Base-by-base conservation (phyloP, 768 basidiomycete genomes). In the Mycena rosella region DNA sequence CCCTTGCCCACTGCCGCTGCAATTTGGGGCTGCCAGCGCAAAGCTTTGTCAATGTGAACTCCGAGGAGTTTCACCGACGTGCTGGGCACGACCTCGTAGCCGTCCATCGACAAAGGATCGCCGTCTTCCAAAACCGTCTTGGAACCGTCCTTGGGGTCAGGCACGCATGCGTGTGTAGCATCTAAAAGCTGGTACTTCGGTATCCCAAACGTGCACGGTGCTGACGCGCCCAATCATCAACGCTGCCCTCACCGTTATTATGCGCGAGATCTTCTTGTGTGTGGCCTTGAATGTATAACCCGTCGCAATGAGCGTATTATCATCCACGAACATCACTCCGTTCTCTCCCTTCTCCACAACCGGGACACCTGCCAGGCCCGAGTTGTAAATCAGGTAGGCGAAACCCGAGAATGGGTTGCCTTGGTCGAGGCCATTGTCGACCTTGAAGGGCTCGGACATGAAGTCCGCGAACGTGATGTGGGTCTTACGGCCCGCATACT, bases 1-100 rank as follows among this genome's bases (percentile, higher is more conserved):
- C 73, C 73, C 51, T 69, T 75, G 15, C 17, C 65, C 20, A 74
- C 4, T 0, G 69, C 73, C 2, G 62, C 49, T 48, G 72, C 69
- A 2, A 30, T 45, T 40, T 78, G 78, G 30, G 72, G 65, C 11
- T 74, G 65, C 65, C 74, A 81, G 0, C 60, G 30, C 1, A 83
- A 68, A 34, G 72, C 70, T 5, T 72, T 47, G 68, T 82, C 79
- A 54, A 79, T 73, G 42, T 71, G 73, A 2, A 83, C 63, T 0
- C 81, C 81, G 0, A 82, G 73, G 58, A 78, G 78, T 40, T 75
- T 77, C 54, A 72, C 65, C 1, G 59, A 42, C 4, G 17, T 26
- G 3, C 52, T n/a, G 8, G 77, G 67, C 18, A 60, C 27, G 42
- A 80, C 74, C 15, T 44, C 49, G 27, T 72, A 40, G 18, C 15